A percentile compares a stretch with the other conserved stretches of the same genome.
Evolutionary conservation across 768 basidiomycete genomes (phyloP).

Genomic region (Naganishia friedmannii): DNA sequence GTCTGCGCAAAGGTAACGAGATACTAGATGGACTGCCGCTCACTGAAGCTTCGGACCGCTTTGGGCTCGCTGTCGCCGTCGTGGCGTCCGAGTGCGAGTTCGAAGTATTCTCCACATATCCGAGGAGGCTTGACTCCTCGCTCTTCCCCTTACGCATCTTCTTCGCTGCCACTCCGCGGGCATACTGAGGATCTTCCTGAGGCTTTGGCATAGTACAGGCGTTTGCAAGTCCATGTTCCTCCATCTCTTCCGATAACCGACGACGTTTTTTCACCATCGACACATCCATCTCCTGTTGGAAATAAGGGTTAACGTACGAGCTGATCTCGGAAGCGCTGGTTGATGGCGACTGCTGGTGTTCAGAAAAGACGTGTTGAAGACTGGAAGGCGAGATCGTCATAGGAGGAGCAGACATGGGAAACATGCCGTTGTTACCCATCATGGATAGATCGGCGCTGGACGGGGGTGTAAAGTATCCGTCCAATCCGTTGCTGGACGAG

Average conservation of each 20-base stretch:
- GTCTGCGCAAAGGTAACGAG: neutral
- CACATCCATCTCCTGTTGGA: neutral
- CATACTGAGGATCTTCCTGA: neutral
- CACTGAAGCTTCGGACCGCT: neutral
- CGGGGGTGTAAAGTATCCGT: neutral
- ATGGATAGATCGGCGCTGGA: constrained; percentile 3
- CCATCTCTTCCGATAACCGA: neutral
- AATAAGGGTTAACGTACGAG: neutral
- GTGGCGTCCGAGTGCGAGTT: neutral
- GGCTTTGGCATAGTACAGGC: neutral
- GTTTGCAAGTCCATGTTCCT: too few relatives aligned
- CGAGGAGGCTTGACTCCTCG: neutral
- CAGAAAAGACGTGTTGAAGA: neutral
- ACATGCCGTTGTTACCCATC: constrained; percentile 11
- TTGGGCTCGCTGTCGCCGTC: neutral
- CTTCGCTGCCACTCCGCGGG: neutral
- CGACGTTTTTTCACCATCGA: constrained; percentile 3
- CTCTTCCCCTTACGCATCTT: neutral
- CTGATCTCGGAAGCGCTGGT: neutral
- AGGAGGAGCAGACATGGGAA: neutral
- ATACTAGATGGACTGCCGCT: neutral
- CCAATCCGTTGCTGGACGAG: neutral
- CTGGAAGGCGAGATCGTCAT: constrained; percentile 24
- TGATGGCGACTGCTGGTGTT: neutral
- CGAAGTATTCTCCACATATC: neutral